A percentile compares a stretch with the other conserved stretches of the same genome.
Evolutionary conservation across 148 eudicot species (phyloP).

Genomic region (Rhododendron henanense): DNA sequence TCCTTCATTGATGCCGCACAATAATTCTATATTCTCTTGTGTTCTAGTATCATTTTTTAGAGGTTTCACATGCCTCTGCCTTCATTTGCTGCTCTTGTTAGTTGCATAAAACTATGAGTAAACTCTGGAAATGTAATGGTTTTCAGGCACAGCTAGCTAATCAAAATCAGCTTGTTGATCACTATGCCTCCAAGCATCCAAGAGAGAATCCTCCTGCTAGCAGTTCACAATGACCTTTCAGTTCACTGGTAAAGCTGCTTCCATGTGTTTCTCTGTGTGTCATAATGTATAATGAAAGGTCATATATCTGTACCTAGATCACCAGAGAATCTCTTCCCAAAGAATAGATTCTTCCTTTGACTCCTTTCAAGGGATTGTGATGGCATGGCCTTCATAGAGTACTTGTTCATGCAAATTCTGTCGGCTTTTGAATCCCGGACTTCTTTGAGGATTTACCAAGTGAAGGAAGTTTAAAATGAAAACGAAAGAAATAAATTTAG

Average conservation of each 20-base stretch:
- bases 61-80: not conserved
- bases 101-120: not conserved
- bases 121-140: not conserved
- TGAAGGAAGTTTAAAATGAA: not conserved
- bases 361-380: not conserved
- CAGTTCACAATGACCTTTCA: constrained; percentile 46
- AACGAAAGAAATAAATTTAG: not conserved
- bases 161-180: constrained; percentile 73
- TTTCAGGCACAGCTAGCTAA: constrained; percentile 79
- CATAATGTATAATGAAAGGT: not conserved
- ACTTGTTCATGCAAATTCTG: not conserved
- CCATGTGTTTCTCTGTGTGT: not conserved
- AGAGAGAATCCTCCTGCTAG: constrained; percentile 74
- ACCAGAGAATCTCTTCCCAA: not conserved
- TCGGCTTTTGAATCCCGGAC: not conserved
- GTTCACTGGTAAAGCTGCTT: not conserved
- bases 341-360: not conserved
- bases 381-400: not conserved
- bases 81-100: not conserved
- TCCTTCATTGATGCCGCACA: not conserved
- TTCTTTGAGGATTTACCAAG: not conserved
- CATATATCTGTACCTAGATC: not conserved
- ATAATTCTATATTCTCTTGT: not conserved
- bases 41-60: not conserved
- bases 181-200: constrained; percentile 79